A percentile compares a stretch with the other conserved stretches of the same genome.
phyloP scores from a whole-genome alignment of 257 asterid species.

The Ilex aquifolium region DNA sequence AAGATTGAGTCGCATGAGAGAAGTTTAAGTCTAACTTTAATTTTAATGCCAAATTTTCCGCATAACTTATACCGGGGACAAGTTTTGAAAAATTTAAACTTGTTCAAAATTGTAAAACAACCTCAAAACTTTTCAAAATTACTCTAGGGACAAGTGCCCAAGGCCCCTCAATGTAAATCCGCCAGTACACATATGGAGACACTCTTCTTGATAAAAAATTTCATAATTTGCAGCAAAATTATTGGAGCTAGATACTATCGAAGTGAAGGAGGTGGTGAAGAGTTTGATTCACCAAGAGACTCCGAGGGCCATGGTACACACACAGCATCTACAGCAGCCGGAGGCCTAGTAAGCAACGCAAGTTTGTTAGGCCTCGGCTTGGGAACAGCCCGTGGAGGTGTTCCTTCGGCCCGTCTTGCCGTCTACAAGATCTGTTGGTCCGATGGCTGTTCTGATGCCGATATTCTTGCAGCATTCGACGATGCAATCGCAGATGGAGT shows the following conservation, averaged over 20 bases:
- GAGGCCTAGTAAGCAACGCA: constrained; percentile 30
- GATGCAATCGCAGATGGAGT: constrained; percentile 44
- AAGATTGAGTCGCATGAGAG: no score
- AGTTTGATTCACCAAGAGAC: neutral
- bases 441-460: constrained; percentile 38
- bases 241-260: constrained; percentile 56
- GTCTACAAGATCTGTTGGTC: constrained; percentile 61
- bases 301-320: constrained; percentile 15
- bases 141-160: no score
- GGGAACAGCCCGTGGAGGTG: constrained; percentile 60
- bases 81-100: no score
- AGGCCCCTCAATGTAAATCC: no score
- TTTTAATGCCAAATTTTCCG: no score
- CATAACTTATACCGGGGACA: no score
- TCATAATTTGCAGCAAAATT: constrained; percentile 36
- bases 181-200: no score
- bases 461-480: constrained; percentile 42
- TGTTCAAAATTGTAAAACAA: no score
- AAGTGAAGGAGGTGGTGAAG: constrained; percentile 25
- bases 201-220: no score
- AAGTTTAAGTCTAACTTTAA: no score
- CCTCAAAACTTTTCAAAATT: no score
- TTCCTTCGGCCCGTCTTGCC: constrained; percentile 47
- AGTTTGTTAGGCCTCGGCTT: constrained; percentile 31
- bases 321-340: constrained; percentile 56